These are phyloP conservation scores for Skeletonema costatum DNA, from an alignment of 108 stramenopile species.

Conservation along the genomic window DNA sequence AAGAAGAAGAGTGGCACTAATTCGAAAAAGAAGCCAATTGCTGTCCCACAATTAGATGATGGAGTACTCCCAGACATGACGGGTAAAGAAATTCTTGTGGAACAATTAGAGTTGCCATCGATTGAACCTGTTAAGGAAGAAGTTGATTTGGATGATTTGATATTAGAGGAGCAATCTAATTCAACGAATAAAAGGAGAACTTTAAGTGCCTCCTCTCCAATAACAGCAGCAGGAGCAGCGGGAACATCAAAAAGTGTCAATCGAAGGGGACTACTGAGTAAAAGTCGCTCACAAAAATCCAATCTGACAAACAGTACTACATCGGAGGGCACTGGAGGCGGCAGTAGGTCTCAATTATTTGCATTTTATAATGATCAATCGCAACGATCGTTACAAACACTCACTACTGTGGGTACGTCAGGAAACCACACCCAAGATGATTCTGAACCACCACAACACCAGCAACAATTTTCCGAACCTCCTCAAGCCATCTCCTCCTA, in stretches of 20 bases:
- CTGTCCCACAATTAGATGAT: not conserved
- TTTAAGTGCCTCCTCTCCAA: not conserved
- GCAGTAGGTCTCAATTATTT: not conserved
- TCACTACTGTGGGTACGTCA: not conserved
- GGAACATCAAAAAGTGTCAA: not conserved
- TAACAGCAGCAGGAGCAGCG: not conserved
- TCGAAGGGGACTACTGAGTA: not conserved
- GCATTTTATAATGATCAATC: not conserved
- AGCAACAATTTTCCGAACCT: not conserved
- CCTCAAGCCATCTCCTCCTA: not conserved
- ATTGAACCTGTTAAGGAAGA: not conserved
- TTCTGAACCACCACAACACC: not conserved
- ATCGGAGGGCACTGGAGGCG: not conserved
- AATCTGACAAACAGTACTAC: not conserved
- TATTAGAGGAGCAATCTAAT: not conserved
- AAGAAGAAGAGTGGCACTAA: not conserved
- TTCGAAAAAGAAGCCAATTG: not conserved
- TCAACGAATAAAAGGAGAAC: not conserved
- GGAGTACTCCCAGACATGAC: slow-evolving; percentile 4
- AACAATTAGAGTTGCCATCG: not conserved
- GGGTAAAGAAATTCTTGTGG: slow-evolving; percentile 3
- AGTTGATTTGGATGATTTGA: not conserved
- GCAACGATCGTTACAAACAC: not conserved
- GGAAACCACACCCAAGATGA: not conserved
- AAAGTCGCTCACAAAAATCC: not conserved